A percentile compares a stretch with the other conserved stretches of the same genome.
Evolutionary conservation across 495 filamentous ascomycete genomes (phyloP).

Genomic region (Bombardia bombarda): DNA sequence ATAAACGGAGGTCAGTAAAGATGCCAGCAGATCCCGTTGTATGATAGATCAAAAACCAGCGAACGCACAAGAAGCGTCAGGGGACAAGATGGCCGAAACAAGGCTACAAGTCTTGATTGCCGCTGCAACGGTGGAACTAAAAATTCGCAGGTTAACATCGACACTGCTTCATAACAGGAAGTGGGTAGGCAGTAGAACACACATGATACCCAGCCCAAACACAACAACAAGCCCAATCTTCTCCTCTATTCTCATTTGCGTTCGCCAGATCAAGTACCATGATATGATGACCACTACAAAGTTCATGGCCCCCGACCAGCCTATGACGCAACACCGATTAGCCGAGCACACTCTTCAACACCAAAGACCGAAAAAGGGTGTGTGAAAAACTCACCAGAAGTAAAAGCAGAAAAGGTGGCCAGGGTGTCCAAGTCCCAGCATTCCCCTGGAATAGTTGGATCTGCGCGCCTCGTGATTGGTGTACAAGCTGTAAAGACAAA

Average conservation of each 20-base stretch:
- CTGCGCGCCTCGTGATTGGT: neutral
- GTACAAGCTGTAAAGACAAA: conserved; percentile 1
- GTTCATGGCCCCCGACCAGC: conserved; percentile 26
- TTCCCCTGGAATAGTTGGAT: neutral
- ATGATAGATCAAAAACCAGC: neutral
- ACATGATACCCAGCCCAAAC: conserved; percentile 34
- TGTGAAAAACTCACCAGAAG: neutral
- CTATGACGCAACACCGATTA: conserved; percentile 2
- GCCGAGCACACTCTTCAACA: neutral
- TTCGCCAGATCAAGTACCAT: conserved; percentile 21
- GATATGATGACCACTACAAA: conserved; percentile 26
- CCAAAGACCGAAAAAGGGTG: neutral
- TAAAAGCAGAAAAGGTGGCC: neutral
- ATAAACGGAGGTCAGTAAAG: neutral
- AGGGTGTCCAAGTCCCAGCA: neutral
- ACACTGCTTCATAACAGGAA: neutral
- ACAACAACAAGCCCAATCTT: conserved; percentile 26
- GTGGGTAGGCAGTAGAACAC: conserved; percentile 1
- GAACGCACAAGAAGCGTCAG: neutral
- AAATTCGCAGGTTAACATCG: neutral
- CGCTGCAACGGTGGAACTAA: conserved; percentile 1
- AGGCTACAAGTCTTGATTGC: conserved; percentile 1
- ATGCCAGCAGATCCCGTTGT: too few species aligned
- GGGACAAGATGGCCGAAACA: neutral
- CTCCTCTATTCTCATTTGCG: conserved; percentile 28